Conservation (phyloP, 805 yeast species). For the Yamadazyma sp. region DNA sequence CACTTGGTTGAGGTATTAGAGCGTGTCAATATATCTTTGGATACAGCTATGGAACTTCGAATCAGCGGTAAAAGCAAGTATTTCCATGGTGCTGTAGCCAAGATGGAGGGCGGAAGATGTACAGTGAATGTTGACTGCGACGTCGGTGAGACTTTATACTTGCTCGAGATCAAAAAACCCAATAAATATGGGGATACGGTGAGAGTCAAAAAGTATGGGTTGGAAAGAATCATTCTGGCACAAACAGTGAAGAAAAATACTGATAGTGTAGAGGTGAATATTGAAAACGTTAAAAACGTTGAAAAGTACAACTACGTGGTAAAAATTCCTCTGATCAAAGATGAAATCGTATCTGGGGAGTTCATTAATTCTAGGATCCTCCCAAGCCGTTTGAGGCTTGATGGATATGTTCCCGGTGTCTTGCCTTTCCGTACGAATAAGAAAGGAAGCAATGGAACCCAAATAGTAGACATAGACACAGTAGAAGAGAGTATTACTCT, state of each 20-base stretch:
- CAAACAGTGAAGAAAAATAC: not conserved
- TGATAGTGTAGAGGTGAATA: not conserved
- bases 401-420: constrained; percentile 7
- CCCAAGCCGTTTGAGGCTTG: not conserved
- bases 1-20: constrained; percentile 21
- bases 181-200: constrained; percentile 3
- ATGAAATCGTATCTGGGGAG: not conserved
- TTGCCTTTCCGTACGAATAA: constrained; percentile 2
- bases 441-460: not conserved
- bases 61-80: constrained; percentile 33
- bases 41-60: constrained; percentile 11
- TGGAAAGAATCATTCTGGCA: constrained; percentile 4
- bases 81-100: constrained; percentile 18
- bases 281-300: not conserved
- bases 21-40: constrained; percentile 19
- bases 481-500: not conserved
- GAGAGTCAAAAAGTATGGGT: constrained; percentile 8
- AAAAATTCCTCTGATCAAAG: constrained; percentile 1
- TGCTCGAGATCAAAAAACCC: constrained; percentile 8
- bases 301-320: constrained; percentile 6
- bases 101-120: not conserved
- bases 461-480: constrained; percentile 2
- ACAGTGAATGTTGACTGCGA: not conserved
- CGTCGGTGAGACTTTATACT: constrained; percentile 1
- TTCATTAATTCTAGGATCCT: not conserved